Evolutionary conservation across 306 rosid genomes (phyloP), one percentile per base, ranked within the genome.

Genomic region (Macrotyloma uniflorum): DNA sequence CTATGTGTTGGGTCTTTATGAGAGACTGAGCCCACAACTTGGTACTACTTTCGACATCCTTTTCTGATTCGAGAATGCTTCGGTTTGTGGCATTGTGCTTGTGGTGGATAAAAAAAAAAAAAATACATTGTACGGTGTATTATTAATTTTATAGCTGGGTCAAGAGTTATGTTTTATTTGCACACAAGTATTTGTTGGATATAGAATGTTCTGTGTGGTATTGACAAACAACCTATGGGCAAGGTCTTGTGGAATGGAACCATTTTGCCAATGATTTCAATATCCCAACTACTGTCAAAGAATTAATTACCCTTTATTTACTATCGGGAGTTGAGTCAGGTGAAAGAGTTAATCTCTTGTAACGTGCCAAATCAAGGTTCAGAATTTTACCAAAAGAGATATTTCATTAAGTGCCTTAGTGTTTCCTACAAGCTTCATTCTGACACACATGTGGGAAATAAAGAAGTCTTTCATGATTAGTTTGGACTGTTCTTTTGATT

Each of bases 401-500:
- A 40, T 30, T 19, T 28, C 12, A 14, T 59, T 59, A 14, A 5
- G 11, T 15, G 14, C 11, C 0, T n/a, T 14, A 3, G 5, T 53
- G n/a, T 4, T 5, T 23, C 11, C 2, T 13, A 5, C 8, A 28
- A 3, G 22, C 28, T 59, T 59, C 19, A 28, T 14, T 57, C 8
- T 23, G n/a, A 57, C 4, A 13, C 3, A 19, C n/a, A 4, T 54
- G 14, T 30, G 11, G 22, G 16, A 4, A 16, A 15, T 3, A 2
- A 1, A 3, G 16, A 10, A n/a, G 15, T 20, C 53, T 24, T 19
- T 53, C 30, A 10, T 36, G 30, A 57, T 40, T 30, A 43, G 19
- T 67, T 67, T 85, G 57, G 45, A 77, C 42, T 66, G 70, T 53
- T 73, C 5, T 19, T 73, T 18, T 32, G 46, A 75, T 58, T 74